Evolutionary conservation across 345 rosid species (phyloP).

Genomic region (Cardamine occulta): DNA sequence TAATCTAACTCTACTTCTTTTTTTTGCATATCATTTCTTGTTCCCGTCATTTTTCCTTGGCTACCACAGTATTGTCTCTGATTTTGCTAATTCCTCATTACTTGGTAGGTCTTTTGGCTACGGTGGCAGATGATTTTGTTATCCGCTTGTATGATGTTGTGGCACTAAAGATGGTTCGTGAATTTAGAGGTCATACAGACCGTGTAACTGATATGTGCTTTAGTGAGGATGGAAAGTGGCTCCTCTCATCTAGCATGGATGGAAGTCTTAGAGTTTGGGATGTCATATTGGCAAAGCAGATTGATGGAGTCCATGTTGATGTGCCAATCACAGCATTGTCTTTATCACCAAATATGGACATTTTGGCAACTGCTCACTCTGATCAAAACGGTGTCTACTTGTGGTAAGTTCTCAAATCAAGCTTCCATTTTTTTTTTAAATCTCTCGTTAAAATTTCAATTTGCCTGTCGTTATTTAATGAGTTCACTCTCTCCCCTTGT

Average conservation of each 20-base stretch:
- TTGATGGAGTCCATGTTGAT: conserved; percentile 84
- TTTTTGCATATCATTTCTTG: neutral
- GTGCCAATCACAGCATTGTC: conserved; percentile 87
- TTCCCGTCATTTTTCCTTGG: neutral
- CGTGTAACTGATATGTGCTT: conserved; percentile 87
- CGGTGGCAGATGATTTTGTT: conserved; percentile 83
- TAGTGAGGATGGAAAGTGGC: conserved; percentile 98
- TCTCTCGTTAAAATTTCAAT: neutral
- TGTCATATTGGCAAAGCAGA: conserved; percentile 83
- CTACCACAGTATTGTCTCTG: neutral
- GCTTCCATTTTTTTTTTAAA: neutral
- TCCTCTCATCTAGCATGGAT: conserved; percentile 93
- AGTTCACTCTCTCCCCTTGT: conserved; percentile 9
- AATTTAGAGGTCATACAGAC: conserved; percentile 93
- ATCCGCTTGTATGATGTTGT: conserved; percentile 79
- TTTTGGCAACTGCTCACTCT: conserved; percentile 90
- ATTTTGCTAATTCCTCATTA: conserved; percentile 25
- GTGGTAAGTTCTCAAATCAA: conserved; percentile 58
- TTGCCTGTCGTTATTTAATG: neutral
- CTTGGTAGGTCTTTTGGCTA: conserved; percentile 82
- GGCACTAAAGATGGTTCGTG: conserved; percentile 83
- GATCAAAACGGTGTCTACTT: conserved; percentile 89
- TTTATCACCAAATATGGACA: conserved; percentile 91
- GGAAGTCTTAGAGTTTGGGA: conserved; percentile 96
- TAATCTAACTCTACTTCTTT: neutral